A percentile compares a stretch with the other conserved stretches of the same genome.
Evolutionary conservation across 106 monocot species (phyloP).

Genomic region (Cymbidium sinense): DNA sequence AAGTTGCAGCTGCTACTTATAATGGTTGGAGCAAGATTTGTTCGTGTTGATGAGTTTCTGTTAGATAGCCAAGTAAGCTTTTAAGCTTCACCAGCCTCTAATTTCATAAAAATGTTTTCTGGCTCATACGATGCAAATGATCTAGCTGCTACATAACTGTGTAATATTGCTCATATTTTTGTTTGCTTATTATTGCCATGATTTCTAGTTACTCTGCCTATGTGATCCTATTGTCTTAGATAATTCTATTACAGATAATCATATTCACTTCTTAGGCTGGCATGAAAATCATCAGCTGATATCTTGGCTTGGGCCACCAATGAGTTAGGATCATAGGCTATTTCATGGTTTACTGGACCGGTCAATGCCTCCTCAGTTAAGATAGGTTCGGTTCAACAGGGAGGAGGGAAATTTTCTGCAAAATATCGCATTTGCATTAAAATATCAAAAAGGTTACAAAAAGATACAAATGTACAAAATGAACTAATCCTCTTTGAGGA

Average conservation of each 20-base stretch:
- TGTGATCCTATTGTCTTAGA: background rate
- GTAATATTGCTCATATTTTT: background rate
- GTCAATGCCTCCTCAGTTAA: background rate
- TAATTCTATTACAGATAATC: background rate
- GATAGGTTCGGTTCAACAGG: background rate
- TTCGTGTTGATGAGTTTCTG: slow-evolving; percentile 42
- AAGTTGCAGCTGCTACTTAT: slow-evolving; percentile 48
- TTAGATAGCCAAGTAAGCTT: slow-evolving; percentile 41
- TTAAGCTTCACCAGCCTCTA: background rate
- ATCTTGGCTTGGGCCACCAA: background rate
- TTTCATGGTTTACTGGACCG: background rate
- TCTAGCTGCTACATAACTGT: background rate
- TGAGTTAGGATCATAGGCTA: background rate
- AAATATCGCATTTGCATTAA: too few relatives aligned
- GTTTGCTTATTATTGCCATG: background rate
- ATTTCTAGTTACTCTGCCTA: background rate
- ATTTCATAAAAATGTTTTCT: background rate
- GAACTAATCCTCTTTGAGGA: too few relatives aligned
- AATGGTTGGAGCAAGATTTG: slow-evolving; percentile 47
- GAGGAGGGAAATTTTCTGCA: background rate
- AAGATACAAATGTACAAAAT: too few relatives aligned
- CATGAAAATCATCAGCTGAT: background rate
- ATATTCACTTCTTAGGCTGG: background rate
- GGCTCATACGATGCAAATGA: background rate
- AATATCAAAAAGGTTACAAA: too few relatives aligned